Evolutionary conservation across 768 basidiomycete species (phyloP), one percentile per base, ranked within the genome.

Genomic region (Daedaleopsis nitida): DNA sequence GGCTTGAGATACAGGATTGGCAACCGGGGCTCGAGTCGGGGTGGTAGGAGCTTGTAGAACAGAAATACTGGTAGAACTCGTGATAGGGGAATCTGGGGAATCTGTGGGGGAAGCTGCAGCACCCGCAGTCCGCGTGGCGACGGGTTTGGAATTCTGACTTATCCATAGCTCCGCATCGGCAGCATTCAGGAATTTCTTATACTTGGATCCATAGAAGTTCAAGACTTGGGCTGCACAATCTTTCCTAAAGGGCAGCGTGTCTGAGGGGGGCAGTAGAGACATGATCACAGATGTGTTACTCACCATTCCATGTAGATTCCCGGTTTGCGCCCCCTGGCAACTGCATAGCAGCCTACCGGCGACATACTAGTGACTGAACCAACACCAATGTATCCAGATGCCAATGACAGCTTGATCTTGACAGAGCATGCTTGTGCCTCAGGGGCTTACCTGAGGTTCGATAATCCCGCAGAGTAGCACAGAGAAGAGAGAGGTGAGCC

Each of bases 181-280:
- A 27, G 73, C 70, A 10, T 75, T 83, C 5, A 63, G 55, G 68
- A 96, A 88, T 65, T 89, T 92, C 72, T 92, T 88, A 76, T 81
- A 88, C 27, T 71, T 74, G 0, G 92, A 84, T 16, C 80, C 81
- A 0, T 76, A 45, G 69, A 82, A 92, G 43, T 86, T 86, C 58
- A 87, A 83, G 48, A 87, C 79, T 70, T 93, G 91, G 0, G 71
- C 72, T 68, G 87, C 78, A 64, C 89, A 89, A n/a, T 94, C 91
- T 2, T 73, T 75, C 93, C 92, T 93, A 17, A 10, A 16, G n/a
- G 0, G 13, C 10, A 24, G 35, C 5, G 23, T 21, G 14, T 45
- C 13, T 45, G 21, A 23, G 7, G 16, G 8, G 23, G 19, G 24
- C 19, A 13, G n/a, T 47, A 49, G 23, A 16, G 23, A 23, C 19